A percentile compares a stretch with the other conserved stretches of the same genome.
Conservation (phyloP, 495 filamentous ascomycete genomes). For the Aspergillus conjunctus region DNA sequence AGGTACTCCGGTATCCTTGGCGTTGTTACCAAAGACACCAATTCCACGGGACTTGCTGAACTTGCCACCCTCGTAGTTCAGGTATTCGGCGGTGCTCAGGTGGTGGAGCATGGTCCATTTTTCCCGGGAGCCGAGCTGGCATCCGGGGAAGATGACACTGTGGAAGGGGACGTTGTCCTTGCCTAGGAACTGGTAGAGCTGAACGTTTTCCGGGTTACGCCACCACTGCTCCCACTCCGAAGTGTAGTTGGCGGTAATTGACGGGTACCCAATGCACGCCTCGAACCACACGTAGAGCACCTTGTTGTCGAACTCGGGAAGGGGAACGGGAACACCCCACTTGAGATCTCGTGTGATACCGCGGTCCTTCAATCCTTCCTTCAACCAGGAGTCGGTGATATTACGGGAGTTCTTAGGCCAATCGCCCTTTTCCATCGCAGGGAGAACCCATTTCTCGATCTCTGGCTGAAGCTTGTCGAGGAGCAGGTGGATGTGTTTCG, state of each 20-base stretch:
- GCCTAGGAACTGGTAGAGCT: conserved; percentile 96
- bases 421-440: conserved; percentile 57
- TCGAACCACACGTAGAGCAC: conserved; percentile 99
- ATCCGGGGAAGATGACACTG: conserved; percentile 87
- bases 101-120: conserved; percentile 91
- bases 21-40: conserved; percentile 53
- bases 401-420: conserved; percentile 78
- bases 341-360: conserved; percentile 91
- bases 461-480: conserved; percentile 78
- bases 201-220: conserved; percentile 84
- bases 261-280: conserved; percentile 93
- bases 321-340: conserved; percentile 79
- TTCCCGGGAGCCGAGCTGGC: conserved; percentile 79
- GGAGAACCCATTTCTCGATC: conserved; percentile 69
- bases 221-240: conserved; percentile 94
- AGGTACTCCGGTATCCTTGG: conserved; percentile 83
- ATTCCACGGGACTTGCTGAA: conserved; percentile 60
- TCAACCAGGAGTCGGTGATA: conserved; percentile 78
- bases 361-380: conserved; percentile 77
- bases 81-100: conserved; percentile 88
- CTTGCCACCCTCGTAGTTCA: conserved; percentile 95
- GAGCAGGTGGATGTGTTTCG: conserved; percentile 73
- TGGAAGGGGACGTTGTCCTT: conserved; percentile 97
- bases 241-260: conserved; percentile 92
- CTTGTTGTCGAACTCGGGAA: conserved; percentile 69